Percentiles rank a stretch among this genome's conserved stretches.
Conservation (phyloP, 352 stramenopile species). For the Aphanomyces astaci region DNA sequence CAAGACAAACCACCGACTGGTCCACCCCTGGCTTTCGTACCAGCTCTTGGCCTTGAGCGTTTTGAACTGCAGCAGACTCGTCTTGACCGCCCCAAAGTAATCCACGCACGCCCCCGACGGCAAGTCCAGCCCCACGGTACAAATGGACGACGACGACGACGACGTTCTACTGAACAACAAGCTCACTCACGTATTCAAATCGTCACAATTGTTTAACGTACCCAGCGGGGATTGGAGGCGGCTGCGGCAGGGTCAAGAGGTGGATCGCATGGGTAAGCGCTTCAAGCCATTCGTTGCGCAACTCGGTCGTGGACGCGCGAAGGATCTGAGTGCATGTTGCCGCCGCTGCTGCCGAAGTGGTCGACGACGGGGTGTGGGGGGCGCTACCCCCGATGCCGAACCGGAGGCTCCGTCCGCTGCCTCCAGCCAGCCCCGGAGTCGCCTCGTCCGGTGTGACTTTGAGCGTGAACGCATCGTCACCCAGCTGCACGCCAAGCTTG, state of each 20-base stretch:
- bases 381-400: too few species aligned
- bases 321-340: constrained; percentile 34
- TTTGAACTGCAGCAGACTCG: constrained; percentile 17
- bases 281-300: constrained; percentile 66
- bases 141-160: too few species aligned
- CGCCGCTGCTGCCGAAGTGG: not conserved
- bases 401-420: not conserved
- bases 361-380: too few species aligned
- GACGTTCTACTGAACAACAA: too few species aligned
- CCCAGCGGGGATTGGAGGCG: not conserved
- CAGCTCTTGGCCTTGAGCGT: constrained; percentile 31
- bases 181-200: too few species aligned
- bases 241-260: not conserved
- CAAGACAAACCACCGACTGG: constrained; percentile 70
- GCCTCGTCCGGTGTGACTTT: constrained; percentile 49
- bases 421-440: not conserved
- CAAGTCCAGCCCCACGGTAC: constrained; percentile 35
- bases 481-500: constrained; percentile 49
- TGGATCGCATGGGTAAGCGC: constrained; percentile 1
- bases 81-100: constrained; percentile 78
- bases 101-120: constrained; percentile 54
- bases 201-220: too few species aligned
- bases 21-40: constrained; percentile 67
- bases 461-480: constrained; percentile 75
- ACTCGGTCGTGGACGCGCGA: constrained; percentile 52